A percentile compares a stretch with the other conserved stretches of the same genome.
These are phyloP conservation scores for Haplosporangium gracile DNA, from an alignment of 192 early-diverging fungal genomes.

Conservation along the genomic window DNA sequence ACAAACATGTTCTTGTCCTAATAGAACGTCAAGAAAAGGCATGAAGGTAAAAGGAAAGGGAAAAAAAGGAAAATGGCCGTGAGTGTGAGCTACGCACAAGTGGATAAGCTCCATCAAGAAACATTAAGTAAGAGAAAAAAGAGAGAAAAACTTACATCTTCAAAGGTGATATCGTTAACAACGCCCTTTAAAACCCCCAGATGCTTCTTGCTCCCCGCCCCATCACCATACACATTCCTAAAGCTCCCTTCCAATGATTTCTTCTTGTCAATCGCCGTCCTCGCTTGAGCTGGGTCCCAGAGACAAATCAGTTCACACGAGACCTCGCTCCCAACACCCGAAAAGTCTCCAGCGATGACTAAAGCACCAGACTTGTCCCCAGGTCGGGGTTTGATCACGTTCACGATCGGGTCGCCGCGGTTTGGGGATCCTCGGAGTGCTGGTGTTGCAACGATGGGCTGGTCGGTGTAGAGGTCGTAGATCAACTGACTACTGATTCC, in stretches of 20 bases:
- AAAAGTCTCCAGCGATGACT: conserved; percentile 43
- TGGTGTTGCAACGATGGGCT: conserved; percentile 20
- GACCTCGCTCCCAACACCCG: conserved; percentile 24
- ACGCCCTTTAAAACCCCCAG: conserved; percentile 38
- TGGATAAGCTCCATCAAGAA: too few relatives aligned
- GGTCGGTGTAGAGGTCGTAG: conserved; percentile 23
- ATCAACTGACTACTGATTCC: conserved; percentile 12
- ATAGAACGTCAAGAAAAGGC: neutral
- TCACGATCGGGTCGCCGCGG: conserved; percentile 14
- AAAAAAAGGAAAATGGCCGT: neutral
- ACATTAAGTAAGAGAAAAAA: neutral
- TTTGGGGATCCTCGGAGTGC: conserved; percentile 3
- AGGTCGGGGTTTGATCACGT: conserved; percentile 41
- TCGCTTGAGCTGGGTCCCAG: conserved; percentile 22
- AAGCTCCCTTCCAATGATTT: conserved; percentile 21
- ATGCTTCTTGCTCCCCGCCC: conserved; percentile 16
- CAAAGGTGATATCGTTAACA: conserved; percentile 50
- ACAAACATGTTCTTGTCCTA: conserved; percentile 54
- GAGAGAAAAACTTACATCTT: conserved; percentile 25
- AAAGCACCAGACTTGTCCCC: neutral
- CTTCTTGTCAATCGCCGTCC: conserved; percentile 33
- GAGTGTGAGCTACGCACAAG: too few relatives aligned
- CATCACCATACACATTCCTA: conserved; percentile 37
- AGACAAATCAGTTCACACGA: conserved; percentile 34
- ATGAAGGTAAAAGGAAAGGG: neutral